Conservation (phyloP, 208 protist genomes). For the Wallacemonas rigidus region DNA sequence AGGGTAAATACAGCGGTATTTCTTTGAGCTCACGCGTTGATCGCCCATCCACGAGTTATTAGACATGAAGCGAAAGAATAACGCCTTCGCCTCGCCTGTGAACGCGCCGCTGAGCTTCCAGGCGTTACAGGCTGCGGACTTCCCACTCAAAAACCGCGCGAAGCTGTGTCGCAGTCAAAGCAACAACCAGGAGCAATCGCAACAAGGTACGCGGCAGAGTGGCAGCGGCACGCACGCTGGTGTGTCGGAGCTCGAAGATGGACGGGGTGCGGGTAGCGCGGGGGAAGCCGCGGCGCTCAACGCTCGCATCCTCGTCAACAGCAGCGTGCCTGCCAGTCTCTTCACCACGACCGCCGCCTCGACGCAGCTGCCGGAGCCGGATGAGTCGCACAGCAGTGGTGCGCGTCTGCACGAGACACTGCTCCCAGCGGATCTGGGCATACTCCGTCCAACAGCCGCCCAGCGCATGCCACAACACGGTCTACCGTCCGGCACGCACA, state of each 20-base stretch:
- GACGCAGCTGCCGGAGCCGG: constrained; percentile 12
- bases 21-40: not conserved
- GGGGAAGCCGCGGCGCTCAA: no score
- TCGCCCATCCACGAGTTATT: not conserved
- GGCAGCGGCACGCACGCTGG: not conserved
- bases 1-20: no score
- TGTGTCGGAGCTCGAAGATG: not conserved
- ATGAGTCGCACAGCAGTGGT: not conserved
- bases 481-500: constrained; percentile 75
- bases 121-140: constrained; percentile 13
- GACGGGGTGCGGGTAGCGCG: no score
- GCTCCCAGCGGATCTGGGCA: constrained; percentile 31
- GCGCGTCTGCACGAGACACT: not conserved
- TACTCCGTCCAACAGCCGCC: constrained; percentile 33
- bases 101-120: constrained; percentile 21
- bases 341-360: constrained; percentile 18
- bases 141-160: constrained; percentile 3
- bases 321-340: constrained; percentile 17
- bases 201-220: not conserved
- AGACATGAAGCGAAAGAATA: constrained; percentile 1
- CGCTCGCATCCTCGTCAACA: constrained; percentile 16
- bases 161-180: constrained; percentile 15
- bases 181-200: not conserved
- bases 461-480: constrained; percentile 24
- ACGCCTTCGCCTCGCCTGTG: not conserved